These are phyloP conservation scores for Conticribra guillardii DNA, from an alignment of 108 stramenopile species.

Conservation along the genomic window DNA sequence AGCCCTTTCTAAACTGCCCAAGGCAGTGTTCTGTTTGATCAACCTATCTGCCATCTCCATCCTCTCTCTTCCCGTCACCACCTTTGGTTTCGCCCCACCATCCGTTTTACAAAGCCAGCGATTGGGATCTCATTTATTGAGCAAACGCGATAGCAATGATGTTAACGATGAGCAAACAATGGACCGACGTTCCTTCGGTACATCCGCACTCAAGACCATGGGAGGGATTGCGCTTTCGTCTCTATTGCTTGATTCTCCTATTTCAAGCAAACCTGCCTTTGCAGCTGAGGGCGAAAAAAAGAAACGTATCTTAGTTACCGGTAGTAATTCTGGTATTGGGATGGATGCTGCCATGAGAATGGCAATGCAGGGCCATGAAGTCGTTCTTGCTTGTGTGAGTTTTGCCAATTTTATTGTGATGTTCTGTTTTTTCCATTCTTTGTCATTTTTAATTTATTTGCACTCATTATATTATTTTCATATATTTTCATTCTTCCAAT, in stretches of 20 bases:
- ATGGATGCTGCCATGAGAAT: constrained; percentile 77
- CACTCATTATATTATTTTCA: not conserved
- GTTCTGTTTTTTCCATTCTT: not conserved
- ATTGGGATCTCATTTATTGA: not conserved
- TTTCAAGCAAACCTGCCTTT: not conserved
- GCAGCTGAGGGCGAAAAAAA: constrained; percentile 14
- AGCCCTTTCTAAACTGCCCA: too few relatives aligned
- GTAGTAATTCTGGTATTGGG: constrained; percentile 78
- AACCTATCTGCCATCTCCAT: not conserved
- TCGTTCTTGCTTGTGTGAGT: constrained; percentile 73
- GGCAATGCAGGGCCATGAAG: constrained; percentile 57
- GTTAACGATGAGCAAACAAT: not conserved
- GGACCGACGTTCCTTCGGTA: not conserved
- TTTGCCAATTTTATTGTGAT: not conserved
- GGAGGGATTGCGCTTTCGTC: not conserved
- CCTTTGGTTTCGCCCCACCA: not conserved
- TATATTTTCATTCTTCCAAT: too few relatives aligned
- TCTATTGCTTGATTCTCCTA: not conserved
- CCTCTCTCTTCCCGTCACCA: not conserved
- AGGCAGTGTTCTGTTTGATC: too few relatives aligned
- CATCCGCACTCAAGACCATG: too few relatives aligned
- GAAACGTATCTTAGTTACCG: constrained; percentile 52
- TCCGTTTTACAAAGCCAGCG: not conserved
- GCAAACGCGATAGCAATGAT: not conserved
- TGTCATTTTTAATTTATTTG: not conserved